Conservation (phyloP, 495 filamentous ascomycete species). For the Alectoria sarmentosa region DNA sequence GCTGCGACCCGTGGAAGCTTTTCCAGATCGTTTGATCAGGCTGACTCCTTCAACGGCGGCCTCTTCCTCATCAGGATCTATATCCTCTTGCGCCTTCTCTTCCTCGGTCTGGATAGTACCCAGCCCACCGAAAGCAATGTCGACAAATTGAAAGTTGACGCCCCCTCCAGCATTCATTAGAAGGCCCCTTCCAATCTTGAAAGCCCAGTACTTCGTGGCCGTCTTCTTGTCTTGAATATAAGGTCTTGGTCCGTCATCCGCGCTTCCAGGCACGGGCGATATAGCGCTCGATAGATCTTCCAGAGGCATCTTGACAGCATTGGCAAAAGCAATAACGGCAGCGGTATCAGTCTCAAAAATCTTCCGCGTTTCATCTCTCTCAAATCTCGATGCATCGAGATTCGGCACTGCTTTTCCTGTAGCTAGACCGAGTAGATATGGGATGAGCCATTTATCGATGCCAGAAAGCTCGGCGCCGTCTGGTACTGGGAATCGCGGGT, state of each 20-base stretch:
- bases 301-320: constrained; percentile 45
- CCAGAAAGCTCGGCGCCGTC: constrained; percentile 42
- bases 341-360: constrained; percentile 48
- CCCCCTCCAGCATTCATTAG: constrained; percentile 54
- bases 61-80: constrained; percentile 38
- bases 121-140: constrained; percentile 57
- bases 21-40: constrained; percentile 21
- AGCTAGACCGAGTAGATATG: constrained; percentile 50
- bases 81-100: constrained; percentile 41
- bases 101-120: constrained; percentile 35
- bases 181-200: constrained; percentile 54
- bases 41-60: constrained; percentile 33
- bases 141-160: constrained; percentile 51
- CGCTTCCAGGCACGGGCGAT: constrained; percentile 26
- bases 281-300: constrained; percentile 41
- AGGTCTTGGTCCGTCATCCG: not conserved
- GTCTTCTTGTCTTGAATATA: constrained; percentile 33
- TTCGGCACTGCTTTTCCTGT: constrained; percentile 43
- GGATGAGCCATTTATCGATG: constrained; percentile 50
- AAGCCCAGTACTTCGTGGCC: constrained; percentile 51
- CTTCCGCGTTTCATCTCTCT: constrained; percentile 45
- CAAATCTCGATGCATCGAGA: constrained; percentile 54
- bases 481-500: constrained; percentile 46
- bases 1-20: not conserved
- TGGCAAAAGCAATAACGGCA: constrained; percentile 51